Evolutionary conservation across 768 basidiomycete species (phyloP).

Genomic region (Suillus occidentalis): DNA sequence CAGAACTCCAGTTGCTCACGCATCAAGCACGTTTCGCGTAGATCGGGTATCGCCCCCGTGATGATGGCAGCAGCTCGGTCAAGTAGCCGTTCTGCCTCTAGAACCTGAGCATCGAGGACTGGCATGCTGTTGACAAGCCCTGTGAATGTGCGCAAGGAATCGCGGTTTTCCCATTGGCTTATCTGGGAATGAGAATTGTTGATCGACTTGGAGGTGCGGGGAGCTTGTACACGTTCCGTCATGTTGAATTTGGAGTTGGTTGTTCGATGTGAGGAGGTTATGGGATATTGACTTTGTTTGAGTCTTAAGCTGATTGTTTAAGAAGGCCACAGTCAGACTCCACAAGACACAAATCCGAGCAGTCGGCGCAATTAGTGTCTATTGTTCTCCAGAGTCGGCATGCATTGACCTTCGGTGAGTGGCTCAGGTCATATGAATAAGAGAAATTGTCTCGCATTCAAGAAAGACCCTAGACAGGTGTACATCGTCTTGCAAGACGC

Average conservation of each 20-base stretch:
- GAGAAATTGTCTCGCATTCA: not conserved
- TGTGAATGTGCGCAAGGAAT: conserved; percentile 29
- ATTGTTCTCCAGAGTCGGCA: not conserved
- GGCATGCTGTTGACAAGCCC: conserved; percentile 22
- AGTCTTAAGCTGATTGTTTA: not conserved
- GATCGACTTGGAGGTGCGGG: not conserved
- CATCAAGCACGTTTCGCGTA: conserved; percentile 20
- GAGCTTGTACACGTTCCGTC: not conserved
- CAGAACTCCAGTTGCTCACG: conserved; percentile 28
- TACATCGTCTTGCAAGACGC: not conserved
- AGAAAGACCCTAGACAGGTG: not conserved
- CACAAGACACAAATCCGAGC: not conserved
- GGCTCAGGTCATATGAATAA: not conserved
- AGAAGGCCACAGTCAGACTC: not conserved
- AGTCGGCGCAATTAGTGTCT: not conserved
- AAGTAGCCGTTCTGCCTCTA: conserved; percentile 21
- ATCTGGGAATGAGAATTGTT: conserved; percentile 9
- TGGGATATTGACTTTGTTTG: not conserved
- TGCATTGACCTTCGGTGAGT: not conserved
- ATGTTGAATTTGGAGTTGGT: not conserved
- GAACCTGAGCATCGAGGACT: conserved; percentile 19
- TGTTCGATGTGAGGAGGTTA: not conserved
- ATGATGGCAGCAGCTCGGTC: conserved; percentile 17
- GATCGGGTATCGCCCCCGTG: conserved; percentile 15
- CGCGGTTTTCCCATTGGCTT: conserved; percentile 25